A percentile compares a stretch with the other conserved stretches of the same genome.
These are phyloP conservation scores for Cordyceps cateniannulata DNA, from an alignment of 2,329 filamentous ascomycete genomes.

Conservation along the genomic window DNA sequence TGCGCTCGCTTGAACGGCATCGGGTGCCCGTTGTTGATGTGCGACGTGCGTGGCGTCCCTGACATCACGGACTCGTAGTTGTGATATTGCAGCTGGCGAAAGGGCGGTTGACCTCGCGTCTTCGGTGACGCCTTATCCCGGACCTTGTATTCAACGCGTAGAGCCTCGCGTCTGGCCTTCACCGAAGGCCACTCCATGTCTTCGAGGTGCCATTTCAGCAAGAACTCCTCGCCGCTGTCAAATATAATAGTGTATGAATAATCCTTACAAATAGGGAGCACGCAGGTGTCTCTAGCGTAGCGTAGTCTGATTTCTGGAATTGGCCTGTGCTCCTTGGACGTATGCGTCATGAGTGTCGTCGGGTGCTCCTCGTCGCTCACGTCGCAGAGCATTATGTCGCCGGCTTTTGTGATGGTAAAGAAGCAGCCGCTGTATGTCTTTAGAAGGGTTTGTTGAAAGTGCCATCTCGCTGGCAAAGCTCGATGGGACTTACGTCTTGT, in stretches of 20 bases:
- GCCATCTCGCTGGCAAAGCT: no score
- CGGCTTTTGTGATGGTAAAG: background rate
- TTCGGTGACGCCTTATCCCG: background rate
- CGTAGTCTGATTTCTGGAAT: background rate
- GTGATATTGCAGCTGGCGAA: background rate
- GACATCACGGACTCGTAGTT: no score
- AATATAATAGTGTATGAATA: background rate
- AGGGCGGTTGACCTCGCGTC: background rate
- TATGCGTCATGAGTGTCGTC: no score
- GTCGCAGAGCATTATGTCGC: background rate
- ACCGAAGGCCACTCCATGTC: background rate
- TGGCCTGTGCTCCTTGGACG: no score
- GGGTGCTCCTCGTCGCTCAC: background rate
- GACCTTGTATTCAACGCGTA: background rate
- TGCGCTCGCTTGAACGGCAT: background rate
- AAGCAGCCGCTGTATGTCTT: background rate
- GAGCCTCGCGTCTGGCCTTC: no score
- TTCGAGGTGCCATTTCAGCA: background rate
- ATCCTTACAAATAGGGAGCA: background rate
- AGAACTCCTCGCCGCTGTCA: background rate
- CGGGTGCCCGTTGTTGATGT: no score
- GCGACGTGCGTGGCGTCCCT: background rate
- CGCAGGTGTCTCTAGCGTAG: background rate
- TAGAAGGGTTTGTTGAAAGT: background rate
- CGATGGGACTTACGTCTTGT: no score